phyloP scores from a whole-genome alignment of 2,329 filamentous ascomycete species.

The Lachnellula suecica region DNA sequence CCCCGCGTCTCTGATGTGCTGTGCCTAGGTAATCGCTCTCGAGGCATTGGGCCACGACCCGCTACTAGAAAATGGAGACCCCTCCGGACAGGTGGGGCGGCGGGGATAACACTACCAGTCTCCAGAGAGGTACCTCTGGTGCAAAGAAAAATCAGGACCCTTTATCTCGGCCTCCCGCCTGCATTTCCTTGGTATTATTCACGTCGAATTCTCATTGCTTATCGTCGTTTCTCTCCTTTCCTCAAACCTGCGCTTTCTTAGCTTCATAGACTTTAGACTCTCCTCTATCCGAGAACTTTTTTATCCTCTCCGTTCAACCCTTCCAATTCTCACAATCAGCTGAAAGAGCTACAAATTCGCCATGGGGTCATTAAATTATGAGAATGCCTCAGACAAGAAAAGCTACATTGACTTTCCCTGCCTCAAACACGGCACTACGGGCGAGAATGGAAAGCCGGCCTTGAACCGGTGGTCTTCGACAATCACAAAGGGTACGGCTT shows the following conservation, averaged over 20 bases:
- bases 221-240: background rate
- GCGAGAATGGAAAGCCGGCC: constrained; percentile 54
- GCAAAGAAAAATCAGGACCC: too few relatives aligned
- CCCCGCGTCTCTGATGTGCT: too few relatives aligned
- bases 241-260: background rate
- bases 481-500: constrained; percentile 57
- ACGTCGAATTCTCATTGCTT: background rate
- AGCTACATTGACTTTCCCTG: constrained; percentile 32
- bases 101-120: background rate
- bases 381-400: constrained; percentile 24
- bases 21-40: background rate
- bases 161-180: background rate
- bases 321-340: background rate
- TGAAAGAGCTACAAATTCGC: constrained; percentile 2
- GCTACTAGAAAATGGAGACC: too few relatives aligned
- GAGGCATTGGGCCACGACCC: too few relatives aligned
- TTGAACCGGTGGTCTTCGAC: constrained; percentile 86
- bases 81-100: background rate
- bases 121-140: too few relatives aligned
- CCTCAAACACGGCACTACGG: constrained; percentile 27
- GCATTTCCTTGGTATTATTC: background rate
- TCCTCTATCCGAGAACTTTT: background rate
- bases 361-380: constrained; percentile 26
- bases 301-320: background rate
- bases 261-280: background rate